phyloP scores from a whole-genome alignment of 2,329 filamentous ascomycete genomes.

The Aspergillus arachidicola region DNA sequence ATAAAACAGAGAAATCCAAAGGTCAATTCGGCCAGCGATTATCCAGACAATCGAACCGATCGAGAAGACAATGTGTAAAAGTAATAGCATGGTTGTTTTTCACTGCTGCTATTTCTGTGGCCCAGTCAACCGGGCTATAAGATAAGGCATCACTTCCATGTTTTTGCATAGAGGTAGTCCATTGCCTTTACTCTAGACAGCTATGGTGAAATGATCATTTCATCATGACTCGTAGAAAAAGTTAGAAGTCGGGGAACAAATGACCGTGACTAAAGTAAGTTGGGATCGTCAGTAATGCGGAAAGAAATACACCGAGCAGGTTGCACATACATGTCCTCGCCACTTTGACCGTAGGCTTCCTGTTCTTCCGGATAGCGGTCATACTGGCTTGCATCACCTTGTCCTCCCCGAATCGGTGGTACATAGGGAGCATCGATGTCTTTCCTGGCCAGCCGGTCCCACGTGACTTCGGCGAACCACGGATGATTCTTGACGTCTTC shows the following conservation, averaged over 20 bases:
- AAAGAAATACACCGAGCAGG: not conserved
- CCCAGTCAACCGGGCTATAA: not conserved
- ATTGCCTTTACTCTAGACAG: conserved; percentile 1
- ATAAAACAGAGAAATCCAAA: conserved; percentile 14
- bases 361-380: conserved; percentile 98
- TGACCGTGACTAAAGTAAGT: conserved; percentile 64
- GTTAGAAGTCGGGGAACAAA: conserved; percentile 74
- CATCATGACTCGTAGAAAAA: conserved; percentile 35
- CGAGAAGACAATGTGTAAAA: conserved; percentile 10
- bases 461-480: conserved; percentile 97
- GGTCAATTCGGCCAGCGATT: conserved; percentile 25
- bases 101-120: conserved; percentile 1
- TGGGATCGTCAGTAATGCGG: conserved; percentile 1
- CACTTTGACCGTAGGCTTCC: conserved; percentile 80
- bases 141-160: not conserved
- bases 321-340: conserved; percentile 79
- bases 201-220: conserved; percentile 29
- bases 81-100: not conserved
- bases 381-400: conserved; percentile 95
- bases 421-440: conserved; percentile 99
- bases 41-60: conserved; percentile 16
- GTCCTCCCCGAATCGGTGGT: conserved; percentile 88
- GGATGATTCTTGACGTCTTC: conserved; percentile 92
- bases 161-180: not conserved
- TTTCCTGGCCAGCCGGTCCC: conserved; percentile 90